Evolutionary conservation across 306 rosid species (phyloP).

Genomic region (Castanea mollissima): DNA sequence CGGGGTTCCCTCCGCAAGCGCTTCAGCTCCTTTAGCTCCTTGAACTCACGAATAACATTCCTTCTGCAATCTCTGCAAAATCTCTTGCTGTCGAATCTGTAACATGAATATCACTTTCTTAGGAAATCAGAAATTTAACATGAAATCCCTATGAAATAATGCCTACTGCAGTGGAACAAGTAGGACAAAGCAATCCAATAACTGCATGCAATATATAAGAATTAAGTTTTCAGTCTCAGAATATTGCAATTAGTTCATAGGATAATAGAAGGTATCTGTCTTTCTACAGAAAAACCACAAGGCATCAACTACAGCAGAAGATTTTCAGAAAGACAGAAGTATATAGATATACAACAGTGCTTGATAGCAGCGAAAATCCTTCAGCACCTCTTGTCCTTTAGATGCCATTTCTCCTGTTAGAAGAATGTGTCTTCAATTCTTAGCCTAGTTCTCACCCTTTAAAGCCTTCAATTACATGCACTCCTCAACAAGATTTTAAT

Average conservation of each 20-base stretch:
- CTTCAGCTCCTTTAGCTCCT: constrained; percentile 94
- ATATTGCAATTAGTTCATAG: not conserved
- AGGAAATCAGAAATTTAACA: constrained; percentile 21
- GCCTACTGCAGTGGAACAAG: not conserved
- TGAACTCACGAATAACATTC: constrained; percentile 97
- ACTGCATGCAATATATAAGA: constrained; percentile 10
- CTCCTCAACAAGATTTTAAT: not conserved
- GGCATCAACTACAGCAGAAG: constrained; percentile 20
- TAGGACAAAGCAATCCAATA: constrained; percentile 20
- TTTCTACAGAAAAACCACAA: constrained; percentile 18
- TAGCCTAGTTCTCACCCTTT: not conserved
- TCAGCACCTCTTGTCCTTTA: not conserved
- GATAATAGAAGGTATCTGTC: constrained; percentile 10
- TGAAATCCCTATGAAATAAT: not conserved
- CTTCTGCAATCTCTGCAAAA: constrained; percentile 99
- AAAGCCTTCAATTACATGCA: not conserved
- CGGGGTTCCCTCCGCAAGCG: constrained; percentile 92
- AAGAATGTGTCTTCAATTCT: not conserved
- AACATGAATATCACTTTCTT: constrained; percentile 31
- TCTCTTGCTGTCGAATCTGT: constrained; percentile 99
- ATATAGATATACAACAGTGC: not conserved
- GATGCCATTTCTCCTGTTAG: no score
- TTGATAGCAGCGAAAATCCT: not conserved
- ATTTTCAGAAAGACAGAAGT: not conserved
- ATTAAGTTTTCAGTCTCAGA: not conserved